A percentile compares a stretch with the other conserved stretches of the same genome.
These are phyloP conservation scores for Aegle marmelos DNA, from an alignment of 345 rosid genomes.

Conservation along the genomic window DNA sequence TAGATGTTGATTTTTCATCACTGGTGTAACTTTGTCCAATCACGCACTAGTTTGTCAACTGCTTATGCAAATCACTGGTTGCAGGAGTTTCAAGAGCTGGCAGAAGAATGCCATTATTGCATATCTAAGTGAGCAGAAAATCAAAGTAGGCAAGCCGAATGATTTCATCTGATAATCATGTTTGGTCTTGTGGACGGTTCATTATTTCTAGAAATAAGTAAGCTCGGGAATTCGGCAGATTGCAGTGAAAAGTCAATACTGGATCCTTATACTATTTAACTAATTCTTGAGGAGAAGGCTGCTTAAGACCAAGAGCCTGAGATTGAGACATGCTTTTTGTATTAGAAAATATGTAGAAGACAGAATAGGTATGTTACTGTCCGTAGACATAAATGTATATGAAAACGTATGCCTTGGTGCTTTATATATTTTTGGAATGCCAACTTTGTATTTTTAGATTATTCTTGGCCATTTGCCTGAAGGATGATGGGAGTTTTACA, in stretches of 20 bases:
- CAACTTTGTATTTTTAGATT: not conserved
- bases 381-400: not conserved
- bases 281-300: not conserved
- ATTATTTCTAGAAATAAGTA: not conserved
- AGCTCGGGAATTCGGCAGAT: not conserved
- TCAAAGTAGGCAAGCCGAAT: constrained; percentile 60
- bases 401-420: not conserved
- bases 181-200: constrained; percentile 2
- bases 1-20: not conserved
- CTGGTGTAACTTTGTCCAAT: not conserved
- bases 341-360: not conserved
- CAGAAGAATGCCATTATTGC: constrained; percentile 71
- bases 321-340: not conserved
- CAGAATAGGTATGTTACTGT: not conserved
- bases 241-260: not conserved
- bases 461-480: not conserved
- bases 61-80: constrained; percentile 5
- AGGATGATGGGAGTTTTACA: not conserved
- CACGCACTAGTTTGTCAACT: not conserved
- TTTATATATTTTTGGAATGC: too few species aligned
- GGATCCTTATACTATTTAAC: not conserved
- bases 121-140: constrained; percentile 56
- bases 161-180: constrained; percentile 39
- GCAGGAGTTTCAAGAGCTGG: constrained; percentile 94
- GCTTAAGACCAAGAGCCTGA: not conserved